These are phyloP conservation scores for Isoetes engelmannii DNA, from an alignment of 83 land plant species.

Conservation along the genomic window DNA sequence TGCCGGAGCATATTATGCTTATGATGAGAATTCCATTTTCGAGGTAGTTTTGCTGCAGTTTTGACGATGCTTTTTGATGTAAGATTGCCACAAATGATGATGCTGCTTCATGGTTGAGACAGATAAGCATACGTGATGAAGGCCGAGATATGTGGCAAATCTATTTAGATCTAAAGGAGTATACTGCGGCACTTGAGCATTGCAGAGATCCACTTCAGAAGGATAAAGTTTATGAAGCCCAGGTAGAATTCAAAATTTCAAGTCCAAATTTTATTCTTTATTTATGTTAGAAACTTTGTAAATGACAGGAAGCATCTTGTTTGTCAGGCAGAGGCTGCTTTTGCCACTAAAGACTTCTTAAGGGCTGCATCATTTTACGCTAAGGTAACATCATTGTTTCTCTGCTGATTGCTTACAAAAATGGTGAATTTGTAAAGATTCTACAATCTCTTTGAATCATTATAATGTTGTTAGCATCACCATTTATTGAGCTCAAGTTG, in stretches of 20 bases:
- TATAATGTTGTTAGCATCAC: too few species aligned
- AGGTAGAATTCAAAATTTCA: conserved; percentile 39
- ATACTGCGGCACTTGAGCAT: conserved; percentile 79
- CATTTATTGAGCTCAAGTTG: too few species aligned
- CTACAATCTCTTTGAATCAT: too few species aligned
- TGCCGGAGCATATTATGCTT: conserved; percentile 90
- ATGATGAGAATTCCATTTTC: conserved; percentile 69
- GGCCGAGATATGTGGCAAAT: conserved; percentile 97
- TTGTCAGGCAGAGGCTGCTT: conserved; percentile 88
- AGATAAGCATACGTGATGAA: conserved; percentile 91
- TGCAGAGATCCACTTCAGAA: conserved; percentile 71
- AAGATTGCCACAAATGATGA: background rate
- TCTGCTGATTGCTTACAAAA: too few species aligned
- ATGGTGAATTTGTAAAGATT: too few species aligned
- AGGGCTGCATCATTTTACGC: conserved; percentile 96
- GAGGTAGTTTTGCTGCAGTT: conserved; percentile 48
- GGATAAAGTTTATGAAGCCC: conserved; percentile 74
- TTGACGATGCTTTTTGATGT: background rate
- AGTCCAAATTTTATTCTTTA: too few species aligned
- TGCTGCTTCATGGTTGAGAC: background rate
- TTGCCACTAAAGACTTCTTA: conserved; percentile 53
- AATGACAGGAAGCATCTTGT: too few species aligned
- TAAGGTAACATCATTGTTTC: conserved; percentile 46
- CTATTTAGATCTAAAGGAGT: conserved; percentile 73
- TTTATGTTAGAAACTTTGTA: too few species aligned